phyloP scores from a whole-genome alignment of 306 rosid genomes.

The Cicer pinnatifidum region DNA sequence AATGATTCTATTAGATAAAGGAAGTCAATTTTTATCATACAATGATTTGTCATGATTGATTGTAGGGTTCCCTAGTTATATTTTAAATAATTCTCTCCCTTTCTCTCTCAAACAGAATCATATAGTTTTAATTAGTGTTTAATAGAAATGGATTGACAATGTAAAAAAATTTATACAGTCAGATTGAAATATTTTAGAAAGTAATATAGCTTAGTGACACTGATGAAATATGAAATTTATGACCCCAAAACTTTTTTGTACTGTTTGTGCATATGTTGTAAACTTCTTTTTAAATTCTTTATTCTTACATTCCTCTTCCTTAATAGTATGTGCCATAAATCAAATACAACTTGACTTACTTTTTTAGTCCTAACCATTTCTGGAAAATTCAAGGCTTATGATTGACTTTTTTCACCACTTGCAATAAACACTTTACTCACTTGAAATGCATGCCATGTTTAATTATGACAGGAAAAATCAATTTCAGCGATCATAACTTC shows the following conservation, averaged over 20 bases:
- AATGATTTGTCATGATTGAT: background rate
- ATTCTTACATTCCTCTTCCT: conserved; percentile 13
- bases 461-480: conserved; percentile 78
- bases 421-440: conserved; percentile 11
- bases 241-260: background rate
- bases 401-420: conserved; percentile 4
- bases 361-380: conserved; percentile 20
- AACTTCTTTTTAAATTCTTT: background rate
- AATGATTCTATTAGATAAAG: background rate
- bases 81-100: background rate
- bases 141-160: background rate
- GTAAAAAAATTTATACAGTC: background rate
- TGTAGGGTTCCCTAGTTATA: background rate
- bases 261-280: background rate
- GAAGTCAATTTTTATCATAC: background rate
- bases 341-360: conserved; percentile 11
- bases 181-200: background rate
- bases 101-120: background rate
- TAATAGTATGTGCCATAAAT: background rate
- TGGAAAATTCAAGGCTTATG: conserved; percentile 23
- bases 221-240: background rate
- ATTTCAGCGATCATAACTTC: conserved; percentile 76
- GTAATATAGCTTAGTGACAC: background rate
- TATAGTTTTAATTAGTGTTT: background rate
- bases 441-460: conserved; percentile 39